Percentiles rank a stretch among this genome's conserved stretches.
Conservation (phyloP, 108 stramenopile genomes). For the Nitzschia sp. region DNA sequence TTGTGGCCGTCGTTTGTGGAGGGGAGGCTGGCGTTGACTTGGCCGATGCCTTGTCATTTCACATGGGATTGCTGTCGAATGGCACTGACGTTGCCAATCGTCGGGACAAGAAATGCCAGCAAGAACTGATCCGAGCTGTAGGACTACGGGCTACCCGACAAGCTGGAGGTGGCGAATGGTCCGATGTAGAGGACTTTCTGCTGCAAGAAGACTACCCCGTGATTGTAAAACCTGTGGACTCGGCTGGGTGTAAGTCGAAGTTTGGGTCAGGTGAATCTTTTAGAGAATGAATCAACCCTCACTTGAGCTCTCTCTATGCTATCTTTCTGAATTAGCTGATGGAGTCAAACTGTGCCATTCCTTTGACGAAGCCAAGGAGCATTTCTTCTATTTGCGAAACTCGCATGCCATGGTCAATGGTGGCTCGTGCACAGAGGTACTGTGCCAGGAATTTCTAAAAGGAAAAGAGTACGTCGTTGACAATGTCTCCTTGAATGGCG, state of each 20-base stretch:
- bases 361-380: slow-evolving; percentile 53
- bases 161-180: slow-evolving; percentile 68
- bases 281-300: too few species aligned
- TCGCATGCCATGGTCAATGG: slow-evolving; percentile 46
- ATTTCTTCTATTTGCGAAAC: slow-evolving; percentile 46
- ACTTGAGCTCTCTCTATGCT: too few species aligned
- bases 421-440: slow-evolving; percentile 29
- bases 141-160: slow-evolving; percentile 85
- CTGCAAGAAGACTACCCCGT: slow-evolving; percentile 63
- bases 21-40: slow-evolving; percentile 87
- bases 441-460: slow-evolving; percentile 56
- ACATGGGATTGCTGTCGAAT: slow-evolving; percentile 67
- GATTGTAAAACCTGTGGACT: slow-evolving; percentile 91
- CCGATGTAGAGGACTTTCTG: slow-evolving; percentile 75
- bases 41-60: slow-evolving; percentile 67
- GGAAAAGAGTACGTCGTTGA: slow-evolving; percentile 81
- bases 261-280: too few species aligned
- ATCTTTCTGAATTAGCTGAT: too few species aligned
- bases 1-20: slow-evolving; percentile 66
- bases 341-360: slow-evolving; percentile 53
- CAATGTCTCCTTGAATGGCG: slow-evolving; percentile 65
- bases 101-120: slow-evolving; percentile 83
- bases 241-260: slow-evolving; percentile 88
- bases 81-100: slow-evolving; percentile 66
- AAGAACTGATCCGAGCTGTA: slow-evolving; percentile 64